Evolutionary conservation across 1,139 yeast genomes (phyloP), one percentile per base, ranked within the genome.

Genomic region (Candida mesenterica): DNA sequence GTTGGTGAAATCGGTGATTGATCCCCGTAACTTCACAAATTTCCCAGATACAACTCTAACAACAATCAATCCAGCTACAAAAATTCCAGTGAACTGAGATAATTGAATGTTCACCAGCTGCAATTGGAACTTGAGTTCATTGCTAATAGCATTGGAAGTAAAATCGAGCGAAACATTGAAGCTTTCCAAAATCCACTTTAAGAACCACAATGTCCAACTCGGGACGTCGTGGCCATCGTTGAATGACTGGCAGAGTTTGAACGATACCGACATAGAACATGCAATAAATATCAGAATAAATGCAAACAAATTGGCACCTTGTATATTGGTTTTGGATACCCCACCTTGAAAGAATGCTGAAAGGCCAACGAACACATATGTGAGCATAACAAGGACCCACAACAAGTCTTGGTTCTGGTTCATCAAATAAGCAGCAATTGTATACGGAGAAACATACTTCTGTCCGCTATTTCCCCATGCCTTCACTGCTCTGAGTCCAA

Each of bases 391-490:
- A 5, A 80, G 47, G 1, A 45, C 27, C 89, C 94, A 82, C 29
- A 77, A 62, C 2, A 70, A 15, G 1, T 43, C 35, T 8, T 63
- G 49, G 31, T 65, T 44, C 1, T 31, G 24, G 1, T 53, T 45
- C 1, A 70, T 52, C n/a, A 82, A 55, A 26, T 73, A 77, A 10
- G 70, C 62, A 2, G 75, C 71, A 18, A 73, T 55, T 2, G 72
- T 68, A 24, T 72, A 59, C 12, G 78, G 44, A 8, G 63, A 72
- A 47, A 71, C 50, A 41, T 49, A 81, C 48, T 92, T 92, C 52
- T 90, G 97, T 0, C 99, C 99, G 34, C 92, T 79, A 46, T 83
- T 84, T 50, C 85, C 85, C 95, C 96, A 92, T 1, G 88, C 82
- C 39, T 92, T 72, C n/a, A 89, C 56, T 0, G 82, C 12, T 42